Base-by-base conservation (phyloP, 768 basidiomycete genomes). In the Lactarius psammicola region DNA sequence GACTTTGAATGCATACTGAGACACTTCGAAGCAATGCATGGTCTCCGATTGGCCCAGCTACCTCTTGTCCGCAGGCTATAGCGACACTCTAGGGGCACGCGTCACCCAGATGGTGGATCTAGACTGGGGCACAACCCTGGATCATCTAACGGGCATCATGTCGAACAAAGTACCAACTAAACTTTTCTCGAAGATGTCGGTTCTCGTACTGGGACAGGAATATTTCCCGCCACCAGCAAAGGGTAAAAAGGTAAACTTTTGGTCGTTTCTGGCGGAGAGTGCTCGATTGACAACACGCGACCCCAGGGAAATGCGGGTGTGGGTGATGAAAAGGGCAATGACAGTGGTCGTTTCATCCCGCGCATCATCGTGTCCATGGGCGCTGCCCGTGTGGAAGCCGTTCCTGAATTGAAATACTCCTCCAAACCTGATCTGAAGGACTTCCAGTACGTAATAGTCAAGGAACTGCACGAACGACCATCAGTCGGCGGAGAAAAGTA, bases 311-410 rank as follows among this genome's bases (percentile, higher is more conserved):
- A 59, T 9, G 67, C 51, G 4, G 56, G 62, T 30, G 49, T 60
- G n/a, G 30, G 51, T 44, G 60, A 64, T 20, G 70, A 72, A 26
- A 64, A 71, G 49, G 15, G 46, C 4, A 72, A 78, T 79, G 66
- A 78, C 78, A 10, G 79, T 77, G 64, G 65, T 31, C 80, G 79
- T 69, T 78, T 72, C 55, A 83, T 85, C 68, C 84, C 82, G 28
- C 85, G 84, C 59, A 89, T 95, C 66, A 82, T 93, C 40, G 75
- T 92, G 51, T 84, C 85, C 34, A 91, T 95, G 86, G 92, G 93
- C 0, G 91, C 94, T 0, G 75, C 77, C 8, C 78, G 76, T 15
- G 87, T 95, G 55, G 89, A 92, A 74, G 85, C 86, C 2, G 82
- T 87, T 33, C 74, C 78, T 9, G 82, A 85, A n/a, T 34, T 76